Evolutionary conservation across 208 protist species (phyloP).

Genomic region (Crithidia mellificae): DNA sequence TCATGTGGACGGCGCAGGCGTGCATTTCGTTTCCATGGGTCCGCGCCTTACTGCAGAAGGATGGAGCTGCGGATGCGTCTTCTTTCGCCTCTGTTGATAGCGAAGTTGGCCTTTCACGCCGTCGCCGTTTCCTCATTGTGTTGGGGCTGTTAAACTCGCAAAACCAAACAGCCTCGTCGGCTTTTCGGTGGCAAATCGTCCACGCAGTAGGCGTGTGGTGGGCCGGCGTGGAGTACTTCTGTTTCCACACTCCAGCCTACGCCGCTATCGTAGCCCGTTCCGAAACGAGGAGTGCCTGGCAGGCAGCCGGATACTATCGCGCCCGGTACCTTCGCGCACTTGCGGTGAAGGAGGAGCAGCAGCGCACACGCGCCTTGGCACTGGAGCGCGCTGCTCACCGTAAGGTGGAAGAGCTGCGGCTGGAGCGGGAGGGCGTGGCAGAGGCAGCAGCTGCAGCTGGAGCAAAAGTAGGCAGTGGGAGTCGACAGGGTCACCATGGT

Average conservation of each 20-base stretch:
- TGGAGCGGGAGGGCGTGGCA: slow-evolving; percentile 6
- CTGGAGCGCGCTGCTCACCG: slow-evolving; percentile 14
- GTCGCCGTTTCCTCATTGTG: slow-evolving; percentile 8
- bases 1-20: slow-evolving; percentile 25
- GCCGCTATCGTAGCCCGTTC: background rate
- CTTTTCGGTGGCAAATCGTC: slow-evolving; percentile 5
- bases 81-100: too few relatives aligned
- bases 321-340: background rate
- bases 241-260: slow-evolving; percentile 9
- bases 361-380: slow-evolving; percentile 10
- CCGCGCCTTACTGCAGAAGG: slow-evolving; percentile 1
- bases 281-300: background rate
- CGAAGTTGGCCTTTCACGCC: background rate
- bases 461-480: background rate
- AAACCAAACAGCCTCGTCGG: background rate
- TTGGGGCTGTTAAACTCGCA: slow-evolving; percentile 6
- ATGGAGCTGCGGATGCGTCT: background rate
- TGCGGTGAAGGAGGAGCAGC: slow-evolving; percentile 1
- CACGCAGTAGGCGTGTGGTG: slow-evolving; percentile 27
- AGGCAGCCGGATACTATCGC: background rate
- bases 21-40: slow-evolving; percentile 7
- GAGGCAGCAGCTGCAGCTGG: background rate
- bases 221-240: slow-evolving; percentile 26
- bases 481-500: too few relatives aligned
- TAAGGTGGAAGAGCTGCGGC: slow-evolving; percentile 24